Percentiles rank a stretch among this genome's conserved stretches.
phyloP scores from a whole-genome alignment of 2,329 filamentous ascomycete species.

The Fusarium torulosum region DNA sequence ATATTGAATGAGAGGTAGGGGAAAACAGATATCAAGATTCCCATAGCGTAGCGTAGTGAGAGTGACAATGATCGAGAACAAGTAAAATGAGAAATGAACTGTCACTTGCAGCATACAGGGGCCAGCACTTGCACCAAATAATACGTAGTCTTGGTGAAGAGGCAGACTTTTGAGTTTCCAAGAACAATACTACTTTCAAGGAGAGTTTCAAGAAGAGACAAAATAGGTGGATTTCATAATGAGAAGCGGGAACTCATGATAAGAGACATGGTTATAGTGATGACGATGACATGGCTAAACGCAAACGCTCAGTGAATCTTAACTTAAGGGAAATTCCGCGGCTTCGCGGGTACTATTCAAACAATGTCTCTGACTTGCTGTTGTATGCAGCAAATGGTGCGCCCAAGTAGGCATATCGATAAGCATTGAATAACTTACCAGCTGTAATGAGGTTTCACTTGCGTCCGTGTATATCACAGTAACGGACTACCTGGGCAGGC shows the following conservation, averaged over 20 bases:
- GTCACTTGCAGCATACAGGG: background rate
- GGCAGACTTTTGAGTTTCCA: background rate
- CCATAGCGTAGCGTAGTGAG: background rate
- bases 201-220: background rate
- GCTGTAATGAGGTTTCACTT: background rate
- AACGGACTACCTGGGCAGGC: background rate
- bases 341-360: background rate
- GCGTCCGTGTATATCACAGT: too few species aligned
- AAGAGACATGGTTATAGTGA: background rate
- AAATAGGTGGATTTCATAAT: background rate
- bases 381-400: background rate
- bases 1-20: background rate
- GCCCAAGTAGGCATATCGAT: background rate
- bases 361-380: too few species aligned
- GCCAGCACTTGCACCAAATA: background rate
- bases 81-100: too few species aligned
- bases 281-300: conserved; percentile 13
- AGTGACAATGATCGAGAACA: background rate
- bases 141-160: background rate
- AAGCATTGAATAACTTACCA: background rate
- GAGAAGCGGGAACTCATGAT: background rate
- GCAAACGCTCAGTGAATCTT: background rate
- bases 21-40: background rate
- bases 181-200: background rate
- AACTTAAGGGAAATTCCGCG: background rate